Base-by-base conservation (phyloP, 257 asterid species). In the Verbascum thapsus region DNA sequence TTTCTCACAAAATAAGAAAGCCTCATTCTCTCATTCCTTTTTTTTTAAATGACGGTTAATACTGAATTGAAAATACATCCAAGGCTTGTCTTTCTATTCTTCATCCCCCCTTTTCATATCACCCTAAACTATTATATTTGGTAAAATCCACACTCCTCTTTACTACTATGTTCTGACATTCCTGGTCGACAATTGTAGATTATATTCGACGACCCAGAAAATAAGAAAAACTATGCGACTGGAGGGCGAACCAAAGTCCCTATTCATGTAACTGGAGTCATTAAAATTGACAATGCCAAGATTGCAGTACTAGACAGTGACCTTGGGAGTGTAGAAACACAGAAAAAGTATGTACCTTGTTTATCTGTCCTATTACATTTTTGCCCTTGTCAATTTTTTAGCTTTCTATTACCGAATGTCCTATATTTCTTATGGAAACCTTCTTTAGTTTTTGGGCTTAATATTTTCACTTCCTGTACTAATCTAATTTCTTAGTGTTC, bases 221-320 rank as follows among this genome's bases (percentile, higher is more conserved):
- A 80, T 70, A 85, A 76, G 72, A 78, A 72, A 58, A 49, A 64
- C 35, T 82, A 77, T 78, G 80, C 72, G 22, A 82, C 88, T 63
- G 88, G 92, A 50, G 88, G 88, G 38, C 72, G 88, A 53, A 71
- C 83, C 19, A 85, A 76, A 80, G 73, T 80, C n/a, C 72, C 78
- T 35, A 59, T 85, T 18, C 74, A 80, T 60, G 35, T 76, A 15
- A 82, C 85, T 35, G 87, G 94, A 57, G 73, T 80, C 49, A 70
- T 85, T 42, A 45, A 66, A 57, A 62, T 80, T 67, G 80, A 76
- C 49, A 71, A 74, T 53, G 83, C 80, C 3, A 85, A 82, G 60
- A 76, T 85, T 65, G 65, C 81, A 1, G 57, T 82, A 38, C 79
- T 82, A 34, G 88, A 82, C 65, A 78, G 85, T 45, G 94, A 85